A percentile compares a stretch with the other conserved stretches of the same genome.
phyloP scores from a whole-genome alignment of 345 rosid species.

The Noccaea bulbosa region DNA sequence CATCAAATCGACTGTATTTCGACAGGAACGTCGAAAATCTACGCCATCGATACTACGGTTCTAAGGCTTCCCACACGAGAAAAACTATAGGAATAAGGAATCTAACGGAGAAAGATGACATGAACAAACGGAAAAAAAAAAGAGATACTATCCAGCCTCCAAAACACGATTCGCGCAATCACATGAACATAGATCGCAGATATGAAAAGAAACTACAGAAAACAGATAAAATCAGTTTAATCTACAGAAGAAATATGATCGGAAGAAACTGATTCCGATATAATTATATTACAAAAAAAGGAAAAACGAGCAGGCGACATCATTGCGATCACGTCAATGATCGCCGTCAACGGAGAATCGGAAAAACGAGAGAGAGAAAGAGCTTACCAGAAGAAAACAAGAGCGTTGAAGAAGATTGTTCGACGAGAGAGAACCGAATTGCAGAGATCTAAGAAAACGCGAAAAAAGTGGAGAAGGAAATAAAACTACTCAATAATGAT shows the following conservation, averaged over 20 bases:
- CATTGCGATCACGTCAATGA: constrained; percentile 25
- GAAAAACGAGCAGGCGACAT: not conserved
- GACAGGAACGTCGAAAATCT: not conserved
- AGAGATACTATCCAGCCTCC: not conserved
- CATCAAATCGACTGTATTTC: constrained; percentile 4
- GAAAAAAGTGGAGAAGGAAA: constrained; percentile 4
- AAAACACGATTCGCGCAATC: constrained; percentile 4
- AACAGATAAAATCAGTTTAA: not conserved
- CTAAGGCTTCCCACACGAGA: not conserved
- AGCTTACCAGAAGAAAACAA: constrained; percentile 38
- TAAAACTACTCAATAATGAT: constrained; percentile 19
- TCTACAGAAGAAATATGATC: not conserved
- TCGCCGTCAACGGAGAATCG: constrained; percentile 19
- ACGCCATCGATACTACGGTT: constrained; percentile 11
- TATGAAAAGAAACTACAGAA: constrained; percentile 3
- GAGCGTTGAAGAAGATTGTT: constrained; percentile 26
- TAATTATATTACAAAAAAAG: not conserved
- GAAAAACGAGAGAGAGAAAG: constrained; percentile 7
- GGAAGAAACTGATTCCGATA: constrained; percentile 4
- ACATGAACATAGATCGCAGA: constrained; percentile 29
- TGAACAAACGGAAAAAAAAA: not conserved
- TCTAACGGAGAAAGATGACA: not conserved
- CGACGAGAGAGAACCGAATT: not conserved
- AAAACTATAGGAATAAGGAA: not conserved
- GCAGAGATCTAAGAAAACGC: constrained; percentile 32